A percentile compares a stretch with the other conserved stretches of the same genome.
These are phyloP conservation scores for Gautieria morchelliformis DNA, from an alignment of 768 basidiomycete genomes.

Conservation along the genomic window DNA sequence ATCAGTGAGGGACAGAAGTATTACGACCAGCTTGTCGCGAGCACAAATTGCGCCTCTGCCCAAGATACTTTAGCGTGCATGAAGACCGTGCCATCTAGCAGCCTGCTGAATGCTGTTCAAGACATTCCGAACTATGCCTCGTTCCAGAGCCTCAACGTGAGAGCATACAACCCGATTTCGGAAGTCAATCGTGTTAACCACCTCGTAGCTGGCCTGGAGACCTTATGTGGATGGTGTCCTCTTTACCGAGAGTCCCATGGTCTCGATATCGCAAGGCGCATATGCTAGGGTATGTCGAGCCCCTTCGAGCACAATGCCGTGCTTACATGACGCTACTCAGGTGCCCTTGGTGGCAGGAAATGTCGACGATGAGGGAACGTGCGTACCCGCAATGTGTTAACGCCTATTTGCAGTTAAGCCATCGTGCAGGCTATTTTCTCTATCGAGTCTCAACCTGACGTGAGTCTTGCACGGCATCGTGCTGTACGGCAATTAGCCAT, in stretches of 20 bases:
- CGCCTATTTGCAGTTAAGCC: neutral
- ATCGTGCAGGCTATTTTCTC: slow-evolving; percentile 16
- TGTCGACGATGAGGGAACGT: slow-evolving; percentile 52
- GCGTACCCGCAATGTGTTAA: neutral
- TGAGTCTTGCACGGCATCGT: slow-evolving; percentile 8
- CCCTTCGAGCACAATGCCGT: slow-evolving; percentile 21
- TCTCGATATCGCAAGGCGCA: slow-evolving; percentile 32
- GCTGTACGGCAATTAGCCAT: neutral
- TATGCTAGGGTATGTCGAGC: slow-evolving; percentile 35
- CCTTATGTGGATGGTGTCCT: slow-evolving; percentile 43
- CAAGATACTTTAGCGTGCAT: slow-evolving; percentile 34
- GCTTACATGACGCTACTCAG: neutral
- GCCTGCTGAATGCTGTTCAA: slow-evolving; percentile 31
- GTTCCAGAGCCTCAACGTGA: slow-evolving; percentile 14
- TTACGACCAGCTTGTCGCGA: slow-evolving; percentile 33
- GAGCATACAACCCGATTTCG: neutral
- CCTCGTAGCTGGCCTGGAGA: slow-evolving; percentile 32
- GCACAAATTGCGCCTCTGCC: slow-evolving; percentile 31
- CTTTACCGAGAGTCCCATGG: slow-evolving; percentile 34
- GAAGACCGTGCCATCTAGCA: slow-evolving; percentile 26
- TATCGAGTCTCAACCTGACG: slow-evolving; percentile 21
- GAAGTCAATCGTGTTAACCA: neutral
- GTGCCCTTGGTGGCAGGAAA: slow-evolving; percentile 25
- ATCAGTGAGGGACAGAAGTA: slow-evolving; percentile 33
- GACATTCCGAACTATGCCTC: slow-evolving; percentile 28